Base-by-base conservation (phyloP, 768 basidiomycete species). In the Xanthoconium purpureum region DNA sequence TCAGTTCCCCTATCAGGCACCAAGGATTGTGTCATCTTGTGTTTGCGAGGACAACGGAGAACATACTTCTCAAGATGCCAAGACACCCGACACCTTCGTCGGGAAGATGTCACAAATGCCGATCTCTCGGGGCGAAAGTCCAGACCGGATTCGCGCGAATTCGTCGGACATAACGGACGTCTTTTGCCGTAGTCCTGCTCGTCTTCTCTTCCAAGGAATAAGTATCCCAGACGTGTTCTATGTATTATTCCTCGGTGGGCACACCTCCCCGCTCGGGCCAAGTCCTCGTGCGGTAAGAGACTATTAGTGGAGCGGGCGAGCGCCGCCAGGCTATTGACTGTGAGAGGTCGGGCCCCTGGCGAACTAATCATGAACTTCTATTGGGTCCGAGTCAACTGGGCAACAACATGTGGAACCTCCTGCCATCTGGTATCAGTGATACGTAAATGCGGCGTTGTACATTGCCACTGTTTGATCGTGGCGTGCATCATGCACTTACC, bases 51-150 rank as follows among this genome's bases (percentile, higher is more conserved):
- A 29, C 15, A 13, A 33, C 7, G 5, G n/a, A 32, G 9, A n/a
- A 36, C 8, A 20, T 40, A 78, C 79, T 72, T 77, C 61, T 83
- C 81, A 47, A 64, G 38, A 78, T 65, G 53, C 75, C 75, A 58
- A 74, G 79, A 14, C 71, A 74, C 8, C 74, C 78, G 8, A 82
- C 75, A n/a, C 81, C 80, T 8, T 70, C 49, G 55, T 72, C 60
- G 1, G 81, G 75, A 18, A 80, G 72, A 61, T 1, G 77, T 59
- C 55, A 76, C 15, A 59, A 70, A 47, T 49, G 62, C 62, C 35
- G 30, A 46, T 52, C 47, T 52, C 33, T 52, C 52, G 38, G 50
- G 38, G 4, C 54, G 55, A 20, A 48, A 52, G 17, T 58, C n/a
- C 14, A 42, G 18, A 38, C 50, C 43, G 4, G 57, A 47, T 1